Evolutionary conservation across 257 asterid genomes (phyloP), one percentile per base, ranked within the genome.

Genomic region (Schizonepeta tenuifolia): DNA sequence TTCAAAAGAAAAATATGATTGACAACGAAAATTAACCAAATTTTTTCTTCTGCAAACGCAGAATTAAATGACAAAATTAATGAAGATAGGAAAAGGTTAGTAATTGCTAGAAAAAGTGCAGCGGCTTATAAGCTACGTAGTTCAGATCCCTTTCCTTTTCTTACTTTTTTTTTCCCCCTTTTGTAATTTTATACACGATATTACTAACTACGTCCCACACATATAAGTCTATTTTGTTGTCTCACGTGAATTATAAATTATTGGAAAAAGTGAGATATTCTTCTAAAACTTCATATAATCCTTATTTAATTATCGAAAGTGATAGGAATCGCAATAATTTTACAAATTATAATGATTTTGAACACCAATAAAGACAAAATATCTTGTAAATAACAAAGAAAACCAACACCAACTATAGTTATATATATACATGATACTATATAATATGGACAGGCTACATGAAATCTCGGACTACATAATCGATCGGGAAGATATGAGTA

Each of bases 51-150:
- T 24, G 62, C 62, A 56, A 22, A 11, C 18, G 38, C 62, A 56
- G 17, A 56, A 56, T 12, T 56, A 56, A 22, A 22, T 56, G 63
- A 56, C 63, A 24, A 56, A 24, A 56, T 56, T 56, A 56, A 56
- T 56, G 63, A 14, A 56, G 63, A 24, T 56, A 55, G 35, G 61
- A 22, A 47, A 22, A 55, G 35, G 35, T 12, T 24, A 12, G 62
- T 24, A 56, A 33, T 9, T 6, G 63, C 20, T 57, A 12, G 11
- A 13, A 26, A 26, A 57, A 26, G 21, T 57, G 64, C 63, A 56
- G 63, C 40, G 38, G 9, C 40, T 17, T 31, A n/a, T n/a, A n/a
- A 26, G 20, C 7, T 7, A 28, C 6, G 3, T 12, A 56, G 17
- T 26, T 57, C 64, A 57, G 21, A 5, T 22, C 38, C 18, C 3